Evolutionary conservation across 1,284 basidiomycete genomes (phyloP).

Genomic region (Malassezia obtusa): DNA sequence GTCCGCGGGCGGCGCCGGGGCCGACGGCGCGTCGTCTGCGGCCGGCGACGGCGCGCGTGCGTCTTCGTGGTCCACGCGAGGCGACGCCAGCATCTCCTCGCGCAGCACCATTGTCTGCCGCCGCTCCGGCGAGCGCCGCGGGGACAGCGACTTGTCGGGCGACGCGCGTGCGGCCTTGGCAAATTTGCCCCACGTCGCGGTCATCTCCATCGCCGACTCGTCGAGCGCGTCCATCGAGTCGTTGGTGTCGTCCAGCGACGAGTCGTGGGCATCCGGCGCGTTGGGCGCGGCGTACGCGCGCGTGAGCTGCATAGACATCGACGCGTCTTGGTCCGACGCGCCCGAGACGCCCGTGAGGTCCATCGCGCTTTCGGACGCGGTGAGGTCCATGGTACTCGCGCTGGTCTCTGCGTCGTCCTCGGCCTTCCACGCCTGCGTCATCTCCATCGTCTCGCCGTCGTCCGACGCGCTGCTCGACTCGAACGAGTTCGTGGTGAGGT

Average conservation of each 20-base stretch:
- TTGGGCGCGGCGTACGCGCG: neutral
- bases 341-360: no score
- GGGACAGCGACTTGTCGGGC: conserved; percentile 17
- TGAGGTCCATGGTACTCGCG: neutral
- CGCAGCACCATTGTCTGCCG: conserved; percentile 15
- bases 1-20: no score
- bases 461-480: neutral
- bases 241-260: conserved; percentile 7
- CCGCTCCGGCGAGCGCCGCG: conserved; percentile 16
- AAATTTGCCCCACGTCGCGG: conserved; percentile 22
- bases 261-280: conserved; percentile 12
- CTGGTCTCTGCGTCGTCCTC: neutral
- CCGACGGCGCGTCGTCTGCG: no score
- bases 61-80: no score
- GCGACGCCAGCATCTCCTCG: neutral
- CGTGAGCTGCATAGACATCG: conserved; percentile 25
- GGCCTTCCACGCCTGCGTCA: conserved; percentile 13
- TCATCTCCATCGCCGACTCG: conserved; percentile 30
- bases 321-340: neutral
- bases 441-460: conserved; percentile 8
- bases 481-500: conserved; percentile 2
- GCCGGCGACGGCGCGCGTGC: no score
- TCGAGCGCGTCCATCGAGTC: neutral
- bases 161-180: conserved; percentile 13
- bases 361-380: neutral